A percentile compares a stretch with the other conserved stretches of the same genome.
These are phyloP conservation scores for Stephania yunnanensis DNA, from an alignment of 164 flowering plant genomes.

Conservation along the genomic window DNA sequence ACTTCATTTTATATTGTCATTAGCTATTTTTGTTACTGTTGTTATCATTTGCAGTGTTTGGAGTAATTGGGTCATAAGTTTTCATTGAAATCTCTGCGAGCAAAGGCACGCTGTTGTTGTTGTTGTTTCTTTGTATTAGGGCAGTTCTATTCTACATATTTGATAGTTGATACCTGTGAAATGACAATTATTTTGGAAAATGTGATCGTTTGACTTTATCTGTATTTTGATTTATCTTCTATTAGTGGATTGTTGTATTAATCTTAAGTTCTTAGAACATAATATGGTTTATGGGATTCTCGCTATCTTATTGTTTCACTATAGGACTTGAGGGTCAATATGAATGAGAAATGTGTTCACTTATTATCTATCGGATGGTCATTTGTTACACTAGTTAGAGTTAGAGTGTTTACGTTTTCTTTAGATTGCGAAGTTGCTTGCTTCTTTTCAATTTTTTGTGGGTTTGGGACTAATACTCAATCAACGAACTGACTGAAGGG, in stretches of 20 bases:
- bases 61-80: too few relatives aligned
- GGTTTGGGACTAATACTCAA: not conserved
- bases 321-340: not conserved
- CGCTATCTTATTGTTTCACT: not conserved
- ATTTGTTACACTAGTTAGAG: not conserved
- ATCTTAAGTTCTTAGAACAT: not conserved
- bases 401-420: not conserved
- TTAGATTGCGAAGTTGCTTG: not conserved
- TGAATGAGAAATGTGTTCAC: not conserved
- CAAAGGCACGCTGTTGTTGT: too few relatives aligned
- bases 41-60: not conserved
- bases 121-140: too few relatives aligned
- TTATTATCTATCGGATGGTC: not conserved
- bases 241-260: not conserved
- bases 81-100: too few relatives aligned
- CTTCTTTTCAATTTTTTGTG: not conserved
- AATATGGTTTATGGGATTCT: not conserved
- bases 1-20: not conserved
- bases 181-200: not conserved
- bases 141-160: too few relatives aligned
- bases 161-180: too few relatives aligned
- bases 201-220: not conserved
- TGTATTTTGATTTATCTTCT: not conserved
- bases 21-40: not conserved
- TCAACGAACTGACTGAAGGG: slow-evolving; percentile 41